Conservation (phyloP, 2,329 filamentous ascomycete genomes). For the Botrytis elliptica region DNA sequence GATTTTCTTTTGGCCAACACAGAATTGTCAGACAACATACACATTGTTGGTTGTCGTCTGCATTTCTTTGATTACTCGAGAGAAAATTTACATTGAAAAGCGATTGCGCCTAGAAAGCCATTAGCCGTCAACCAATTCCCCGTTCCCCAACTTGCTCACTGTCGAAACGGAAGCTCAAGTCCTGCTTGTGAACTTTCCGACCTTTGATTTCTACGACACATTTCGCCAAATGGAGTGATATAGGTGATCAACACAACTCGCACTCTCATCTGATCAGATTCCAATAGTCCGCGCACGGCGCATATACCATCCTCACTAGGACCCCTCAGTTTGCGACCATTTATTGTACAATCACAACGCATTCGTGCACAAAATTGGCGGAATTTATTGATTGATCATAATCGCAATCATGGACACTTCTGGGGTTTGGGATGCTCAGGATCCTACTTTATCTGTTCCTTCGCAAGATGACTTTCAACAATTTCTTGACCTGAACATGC, state of each 20-base stretch:
- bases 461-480: slow-evolving; percentile 63
- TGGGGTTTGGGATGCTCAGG: slow-evolving; percentile 53
- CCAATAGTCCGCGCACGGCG: slow-evolving; percentile 4
- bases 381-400: background rate
- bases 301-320: background rate
- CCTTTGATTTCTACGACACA: background rate
- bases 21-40: background rate
- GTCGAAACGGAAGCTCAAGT: background rate
- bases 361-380: background rate
- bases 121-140: background rate
- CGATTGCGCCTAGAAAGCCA: background rate
- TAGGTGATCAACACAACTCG: background rate
- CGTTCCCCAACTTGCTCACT: background rate
- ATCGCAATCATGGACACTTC: slow-evolving; percentile 38
- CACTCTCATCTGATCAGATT: slow-evolving; percentile 1
- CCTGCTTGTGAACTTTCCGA: background rate
- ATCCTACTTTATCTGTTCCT: slow-evolving; percentile 52
- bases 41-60: background rate
- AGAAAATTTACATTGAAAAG: background rate
- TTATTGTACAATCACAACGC: background rate
- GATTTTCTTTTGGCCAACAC: background rate
- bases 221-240: slow-evolving; percentile 7
- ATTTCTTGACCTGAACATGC: slow-evolving; percentile 61
- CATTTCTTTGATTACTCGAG: background rate
- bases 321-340: slow-evolving; percentile 19